A percentile compares a stretch with the other conserved stretches of the same genome.
These are phyloP conservation scores for Komagataea norvegica DNA, from an alignment of 1,139 yeast genomes.

Conservation along the genomic window DNA sequence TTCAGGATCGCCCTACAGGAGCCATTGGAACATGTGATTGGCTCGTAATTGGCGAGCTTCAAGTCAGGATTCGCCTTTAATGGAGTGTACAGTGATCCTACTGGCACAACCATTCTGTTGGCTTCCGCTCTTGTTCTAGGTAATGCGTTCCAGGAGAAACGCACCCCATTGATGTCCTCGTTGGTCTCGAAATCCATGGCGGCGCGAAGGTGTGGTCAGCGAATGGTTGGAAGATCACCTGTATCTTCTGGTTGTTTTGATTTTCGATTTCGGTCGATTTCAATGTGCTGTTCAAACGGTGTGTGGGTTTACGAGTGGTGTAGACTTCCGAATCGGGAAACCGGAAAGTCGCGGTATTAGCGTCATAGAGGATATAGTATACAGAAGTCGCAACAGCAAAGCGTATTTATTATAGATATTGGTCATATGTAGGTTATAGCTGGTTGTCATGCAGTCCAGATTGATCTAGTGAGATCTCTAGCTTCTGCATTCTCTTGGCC, in stretches of 20 bases:
- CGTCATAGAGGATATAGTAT: no score
- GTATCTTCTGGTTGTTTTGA: constrained; percentile 2
- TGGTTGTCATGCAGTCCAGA: constrained; percentile 11
- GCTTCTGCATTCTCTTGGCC: constrained; percentile 19
- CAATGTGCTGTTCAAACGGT: constrained; percentile 9
- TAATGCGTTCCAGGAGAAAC: constrained; percentile 85
- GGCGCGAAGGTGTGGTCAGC: no score
- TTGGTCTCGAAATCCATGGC: constrained; percentile 69
- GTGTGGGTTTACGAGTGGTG: constrained; percentile 5
- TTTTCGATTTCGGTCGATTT: constrained; percentile 4
- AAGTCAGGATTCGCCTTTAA: constrained; percentile 74
- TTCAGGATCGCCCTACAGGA: constrained; percentile 84
- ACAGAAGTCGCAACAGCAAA: no score
- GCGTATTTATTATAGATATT: no score
- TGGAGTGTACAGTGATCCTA: constrained; percentile 93
- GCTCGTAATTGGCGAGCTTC: constrained; percentile 84
- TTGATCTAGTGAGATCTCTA: constrained; percentile 18
- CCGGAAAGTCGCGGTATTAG: no score
- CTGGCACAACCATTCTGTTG: constrained; percentile 87
- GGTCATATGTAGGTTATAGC: no score
- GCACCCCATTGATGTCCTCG: constrained; percentile 86
- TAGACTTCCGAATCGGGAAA: no score
- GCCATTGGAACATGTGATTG: constrained; percentile 73
- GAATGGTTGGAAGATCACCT: not conserved
- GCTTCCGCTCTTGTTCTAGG: constrained; percentile 92